Base-by-base conservation (phyloP, 2,329 filamentous ascomycete genomes). In the Microsporum ferrugineum region DNA sequence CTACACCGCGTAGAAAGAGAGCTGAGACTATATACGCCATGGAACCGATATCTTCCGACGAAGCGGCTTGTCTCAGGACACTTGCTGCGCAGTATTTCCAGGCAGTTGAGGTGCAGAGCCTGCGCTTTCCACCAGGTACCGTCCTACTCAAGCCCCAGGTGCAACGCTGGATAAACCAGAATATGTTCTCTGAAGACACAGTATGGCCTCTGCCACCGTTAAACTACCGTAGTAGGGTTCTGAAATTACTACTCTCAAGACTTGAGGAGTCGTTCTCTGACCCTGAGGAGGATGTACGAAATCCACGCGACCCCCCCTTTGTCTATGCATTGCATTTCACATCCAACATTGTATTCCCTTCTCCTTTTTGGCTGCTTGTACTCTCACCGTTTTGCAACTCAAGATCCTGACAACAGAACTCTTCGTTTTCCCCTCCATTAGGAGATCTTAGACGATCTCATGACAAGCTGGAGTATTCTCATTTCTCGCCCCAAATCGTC, bases 401-500 rank as follows among this genome's bases (percentile, higher is more conserved):
- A 55, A 43, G 41, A 57, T 62, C 61, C 65, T 66, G 62, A 68
- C 66, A 57, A 57, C 71, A 68, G 60, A 60, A 64, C 64, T 57
- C 57, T 55, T 61, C 59, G 8, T 31, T 51, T 55, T 36, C 17
- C n/a, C 23, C 7, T 17, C 31, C 12, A 12, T 65, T 75, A 96
- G 91, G 90, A 87, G 72, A 85, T 96, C 55, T 90, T 87, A 64
- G 89, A 95, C 73, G 80, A 87, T 72, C 81, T 96, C 68, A 88
- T 92, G 81, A 78, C 79, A 60, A 77, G 79, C 41, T 80, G 95
- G 66, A 84, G 86, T 60, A 73, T 78, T 63, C 79, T 94, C 29
- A 79, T 95, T 61, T 78, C 80, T 23, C 78, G 80, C 34, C 82
- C 84, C 14, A 74, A 88, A 14, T 84, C 82, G n/a, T 80, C 84